Base-by-base conservation (phyloP, 2,329 filamentous ascomycete genomes). In the Corynespora cassiicola region DNA sequence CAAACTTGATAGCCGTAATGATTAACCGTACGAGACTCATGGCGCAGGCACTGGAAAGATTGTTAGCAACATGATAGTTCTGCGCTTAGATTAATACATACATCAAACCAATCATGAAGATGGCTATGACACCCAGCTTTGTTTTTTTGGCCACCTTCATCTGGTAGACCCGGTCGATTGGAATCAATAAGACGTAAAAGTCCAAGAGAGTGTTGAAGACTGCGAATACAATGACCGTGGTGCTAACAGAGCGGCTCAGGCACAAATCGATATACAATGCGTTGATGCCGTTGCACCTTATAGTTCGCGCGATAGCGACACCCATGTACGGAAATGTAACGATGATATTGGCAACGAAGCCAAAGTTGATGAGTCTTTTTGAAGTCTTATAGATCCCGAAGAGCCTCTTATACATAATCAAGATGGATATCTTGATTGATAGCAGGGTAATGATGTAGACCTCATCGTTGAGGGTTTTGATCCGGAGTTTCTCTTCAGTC, bases 121-220 rank as follows among this genome's bases (percentile, higher is more conserved):
- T 9, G 5, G 30, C 17, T 29, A 27, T 18, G 11, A 44, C 10
- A 19, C 30, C 40, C 7, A 39, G 22, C 31, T 44, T 39, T 22
- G 16, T 34, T 15, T 22, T 23, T 23, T 11, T 25, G 27, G 11
- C 21, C 6, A 39, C 21, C 5, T 38, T 12, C 27, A 42, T 23
- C 15, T 16, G 30, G 5, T 21, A 5, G 4, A 34, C 11, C 16
- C 17, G 3, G 6, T 19, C 15, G 18, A 47, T 28, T 5, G 44
- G 44, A 17, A 44, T 31, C 14, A 34, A 20, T 5, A 47, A 28
- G 17, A 44, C 32, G 36, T 29, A 38, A 21, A 44, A 47, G 28
- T 47, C 40, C 3, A 32, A 34, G 3, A 42, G 18, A n/a, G 32
- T 25, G 7, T 31, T 41, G 28, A 38, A 36, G 8, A 36, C 23